Base-by-base conservation (phyloP, 2,329 filamentous ascomycete genomes). In the Fusarium denticulatum region DNA sequence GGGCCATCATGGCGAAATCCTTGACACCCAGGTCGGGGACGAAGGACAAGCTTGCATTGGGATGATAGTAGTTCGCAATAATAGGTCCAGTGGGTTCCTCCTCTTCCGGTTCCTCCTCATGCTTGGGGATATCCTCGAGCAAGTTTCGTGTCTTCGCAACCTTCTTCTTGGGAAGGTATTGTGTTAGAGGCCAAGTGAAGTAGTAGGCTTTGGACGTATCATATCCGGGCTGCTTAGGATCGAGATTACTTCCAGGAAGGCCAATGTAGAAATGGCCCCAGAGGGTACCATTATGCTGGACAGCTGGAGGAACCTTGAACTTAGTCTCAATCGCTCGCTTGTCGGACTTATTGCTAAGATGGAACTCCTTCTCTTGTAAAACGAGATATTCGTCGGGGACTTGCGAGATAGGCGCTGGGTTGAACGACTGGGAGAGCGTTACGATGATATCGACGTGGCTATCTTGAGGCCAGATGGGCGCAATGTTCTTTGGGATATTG, bases 181-280 rank as follows among this genome's bases (percentile, higher is more conserved):
- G 93, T 6, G 95, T 98, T 80, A 99, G 83, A 7, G 96, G 94
- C 73, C 93, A 92, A 55, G 91, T 86, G 80, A 97, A 97, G 81
- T 97, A 91, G 79, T 94, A 94, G 6, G 96, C 95, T 68, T 90
- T 92, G 14, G 88, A 87, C 1, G 90, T 85, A 80, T 97, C 93
- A 81, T 94, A 99, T 65, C 87, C 87, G 2, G 90, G 85, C 63
- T 90, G 88, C 15, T 88, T 88, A 6, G 96, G 96, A 78, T 98
- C 96, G 37, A 97, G 85, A 63, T 89, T 87, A 67, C 90, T 89
- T 60, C 95, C 96, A 15, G 91, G 85, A 73, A 97, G 89, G 16
- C 91, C 94, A 69, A 98, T 86, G 78, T 95, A 97, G 83, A 98
- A 97, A 82, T 99, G 96, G 6, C 94, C 96, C 91, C 94, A 98